Conservation (phyloP, 441 rosid species). For the Bruguiera hainesii region DNA sequence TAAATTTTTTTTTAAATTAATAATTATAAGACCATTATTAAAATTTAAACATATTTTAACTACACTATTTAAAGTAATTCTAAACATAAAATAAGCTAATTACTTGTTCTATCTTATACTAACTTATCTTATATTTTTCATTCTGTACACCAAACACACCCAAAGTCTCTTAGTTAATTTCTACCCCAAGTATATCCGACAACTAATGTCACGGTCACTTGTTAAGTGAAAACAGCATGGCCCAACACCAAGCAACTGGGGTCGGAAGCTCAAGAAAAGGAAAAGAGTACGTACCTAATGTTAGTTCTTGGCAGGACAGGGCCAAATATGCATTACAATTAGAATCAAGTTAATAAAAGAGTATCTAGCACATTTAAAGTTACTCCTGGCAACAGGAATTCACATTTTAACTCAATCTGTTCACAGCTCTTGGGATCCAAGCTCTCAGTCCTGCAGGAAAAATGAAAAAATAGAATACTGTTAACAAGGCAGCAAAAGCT, state of each 20-base stretch:
- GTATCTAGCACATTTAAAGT: not conserved
- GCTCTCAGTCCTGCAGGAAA: constrained; percentile 9
- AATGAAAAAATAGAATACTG: not conserved
- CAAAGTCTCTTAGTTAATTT: no score
- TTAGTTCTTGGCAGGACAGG: not conserved
- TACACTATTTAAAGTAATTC: no score
- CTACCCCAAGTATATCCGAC: no score
- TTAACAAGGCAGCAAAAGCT: not conserved
- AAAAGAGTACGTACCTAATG: not conserved
- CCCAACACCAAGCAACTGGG: not conserved
- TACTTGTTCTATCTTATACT: no score
- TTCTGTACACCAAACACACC: no score
- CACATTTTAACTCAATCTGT: constrained; percentile 2
- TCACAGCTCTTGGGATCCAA: not conserved
- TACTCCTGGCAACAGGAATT: not conserved
- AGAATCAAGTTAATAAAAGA: not conserved
- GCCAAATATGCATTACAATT: not conserved
- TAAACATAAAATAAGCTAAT: no score
- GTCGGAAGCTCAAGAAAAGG: not conserved
- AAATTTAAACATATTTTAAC: no score
- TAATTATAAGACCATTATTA: no score
- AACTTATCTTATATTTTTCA: no score
- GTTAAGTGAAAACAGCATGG: no score
- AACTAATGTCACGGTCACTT: no score
- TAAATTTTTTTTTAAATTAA: no score